A percentile compares a stretch with the other conserved stretches of the same genome.
These are phyloP conservation scores for Xylaria sp. DNA, from an alignment of 2,329 filamentous ascomycete species.

Conservation along the genomic window DNA sequence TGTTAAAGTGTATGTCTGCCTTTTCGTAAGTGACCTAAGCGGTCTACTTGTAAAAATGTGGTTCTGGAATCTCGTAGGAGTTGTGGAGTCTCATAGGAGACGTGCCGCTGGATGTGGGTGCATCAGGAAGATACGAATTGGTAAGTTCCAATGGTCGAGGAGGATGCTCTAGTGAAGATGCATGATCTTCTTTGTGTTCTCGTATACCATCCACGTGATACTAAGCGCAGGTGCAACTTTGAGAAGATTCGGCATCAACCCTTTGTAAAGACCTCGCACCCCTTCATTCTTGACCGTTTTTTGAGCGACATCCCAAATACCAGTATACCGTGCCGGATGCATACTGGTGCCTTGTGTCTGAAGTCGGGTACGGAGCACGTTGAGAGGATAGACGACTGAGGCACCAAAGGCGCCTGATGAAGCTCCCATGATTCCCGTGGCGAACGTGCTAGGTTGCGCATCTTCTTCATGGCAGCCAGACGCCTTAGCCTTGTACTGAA, in stretches of 20 bases:
- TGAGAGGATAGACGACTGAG: constrained; percentile 92
- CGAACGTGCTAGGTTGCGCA: constrained; percentile 78
- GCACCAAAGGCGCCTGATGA: constrained; percentile 91
- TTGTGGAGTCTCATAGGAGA: background rate
- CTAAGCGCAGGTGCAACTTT: constrained; percentile 96
- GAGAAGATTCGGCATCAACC: constrained; percentile 89
- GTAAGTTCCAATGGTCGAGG: background rate
- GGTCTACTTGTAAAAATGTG: constrained; percentile 13
- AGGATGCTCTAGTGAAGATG: constrained; percentile 49
- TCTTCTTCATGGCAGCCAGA: constrained; percentile 82
- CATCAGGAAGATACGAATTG: background rate
- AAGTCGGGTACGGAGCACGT: constrained; percentile 86
- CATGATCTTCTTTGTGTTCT: constrained; percentile 81
- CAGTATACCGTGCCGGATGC: constrained; percentile 87
- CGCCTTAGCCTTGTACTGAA: constrained; percentile 70
- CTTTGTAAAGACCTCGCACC: constrained; percentile 86
- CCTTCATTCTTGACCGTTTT: constrained; percentile 87
- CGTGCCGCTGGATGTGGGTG: background rate
- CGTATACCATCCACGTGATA: constrained; percentile 93
- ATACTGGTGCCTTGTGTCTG: constrained; percentile 95
- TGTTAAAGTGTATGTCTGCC: constrained; percentile 1
- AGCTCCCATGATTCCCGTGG: constrained; percentile 87
- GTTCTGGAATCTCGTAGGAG: no score
- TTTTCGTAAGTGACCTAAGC: background rate
- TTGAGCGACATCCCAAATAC: constrained; percentile 85